Conservation (phyloP, 176 grass and related monocot species). For the Phoenix roebelenii region DNA sequence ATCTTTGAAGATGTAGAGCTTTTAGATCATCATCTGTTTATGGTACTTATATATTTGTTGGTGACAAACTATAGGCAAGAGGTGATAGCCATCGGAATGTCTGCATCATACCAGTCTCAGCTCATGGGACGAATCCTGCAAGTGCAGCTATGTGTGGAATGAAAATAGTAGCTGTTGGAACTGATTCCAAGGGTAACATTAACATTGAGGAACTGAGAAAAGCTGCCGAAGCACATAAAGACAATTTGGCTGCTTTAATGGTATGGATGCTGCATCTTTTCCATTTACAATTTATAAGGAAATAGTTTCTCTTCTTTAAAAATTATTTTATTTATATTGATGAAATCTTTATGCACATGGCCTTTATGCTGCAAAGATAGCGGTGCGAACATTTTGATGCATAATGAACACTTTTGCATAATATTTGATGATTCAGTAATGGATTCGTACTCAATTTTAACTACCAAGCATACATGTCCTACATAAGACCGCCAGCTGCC, state of each 20-base stretch:
- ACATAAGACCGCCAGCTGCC: too few relatives aligned
- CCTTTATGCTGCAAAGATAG: background rate
- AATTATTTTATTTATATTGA: too few relatives aligned
- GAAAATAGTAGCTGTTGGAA: slow-evolving; percentile 97
- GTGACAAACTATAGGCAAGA: slow-evolving; percentile 44
- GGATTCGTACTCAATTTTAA: too few relatives aligned
- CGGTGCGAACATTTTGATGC: too few relatives aligned
- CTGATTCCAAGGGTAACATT: slow-evolving; percentile 97
- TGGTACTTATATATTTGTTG: background rate
- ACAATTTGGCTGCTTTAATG: slow-evolving; percentile 91
- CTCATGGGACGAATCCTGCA: slow-evolving; percentile 95
- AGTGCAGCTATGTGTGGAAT: slow-evolving; percentile 99
- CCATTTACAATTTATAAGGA: background rate
- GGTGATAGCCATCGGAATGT: slow-evolving; percentile 88
- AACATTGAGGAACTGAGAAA: slow-evolving; percentile 92
- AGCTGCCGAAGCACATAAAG: slow-evolving; percentile 85
- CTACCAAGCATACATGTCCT: too few relatives aligned
- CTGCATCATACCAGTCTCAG: slow-evolving; percentile 97
- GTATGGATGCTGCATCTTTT: slow-evolving; percentile 25
- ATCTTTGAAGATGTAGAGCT: background rate
- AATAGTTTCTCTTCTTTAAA: too few relatives aligned
- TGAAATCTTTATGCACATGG: background rate
- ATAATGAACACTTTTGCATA: too few relatives aligned
- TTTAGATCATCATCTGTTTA: background rate
- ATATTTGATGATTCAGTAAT: too few relatives aligned